phyloP scores from a whole-genome alignment of 805 yeast species.

The Hanseniaspora mollemarum region DNA sequence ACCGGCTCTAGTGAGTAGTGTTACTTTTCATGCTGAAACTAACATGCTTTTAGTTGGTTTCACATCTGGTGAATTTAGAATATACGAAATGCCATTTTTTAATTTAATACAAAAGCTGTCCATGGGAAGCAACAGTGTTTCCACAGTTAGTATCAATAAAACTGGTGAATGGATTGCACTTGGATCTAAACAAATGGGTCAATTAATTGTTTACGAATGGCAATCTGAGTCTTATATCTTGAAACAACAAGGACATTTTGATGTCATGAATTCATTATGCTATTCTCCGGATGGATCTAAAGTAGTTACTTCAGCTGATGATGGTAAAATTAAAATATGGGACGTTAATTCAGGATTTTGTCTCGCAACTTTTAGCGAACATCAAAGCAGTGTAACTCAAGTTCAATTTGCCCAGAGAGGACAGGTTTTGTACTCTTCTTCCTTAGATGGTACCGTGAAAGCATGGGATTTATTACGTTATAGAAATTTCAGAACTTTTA shows the following conservation, averaged over 20 bases:
- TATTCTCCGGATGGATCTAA: constrained; percentile 93
- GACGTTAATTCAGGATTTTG: constrained; percentile 88
- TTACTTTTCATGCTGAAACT: constrained; percentile 65
- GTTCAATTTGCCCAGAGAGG: constrained; percentile 82
- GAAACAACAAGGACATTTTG: constrained; percentile 96
- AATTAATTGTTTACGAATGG: constrained; percentile 94
- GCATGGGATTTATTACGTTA: constrained; percentile 94
- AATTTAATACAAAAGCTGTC: constrained; percentile 72
- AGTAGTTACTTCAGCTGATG: constrained; percentile 88
- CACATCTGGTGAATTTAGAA: constrained; percentile 75
- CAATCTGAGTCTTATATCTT: constrained; percentile 90
- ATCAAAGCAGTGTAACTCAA: constrained; percentile 76
- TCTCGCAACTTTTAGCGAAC: constrained; percentile 83
- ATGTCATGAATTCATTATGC: constrained; percentile 67
- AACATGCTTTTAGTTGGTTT: constrained; percentile 81
- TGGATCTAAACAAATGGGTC: constrained; percentile 87
- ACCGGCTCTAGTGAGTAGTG: constrained; percentile 57
- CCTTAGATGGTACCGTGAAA: constrained; percentile 90
- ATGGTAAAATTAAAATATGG: constrained; percentile 95
- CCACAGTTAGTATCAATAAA: constrained; percentile 63
- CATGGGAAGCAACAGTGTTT: constrained; percentile 84
- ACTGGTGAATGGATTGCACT: constrained; percentile 96
- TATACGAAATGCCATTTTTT: constrained; percentile 78
- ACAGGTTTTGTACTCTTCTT: constrained; percentile 79
- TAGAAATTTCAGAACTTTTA: constrained; percentile 87